phyloP scores from a whole-genome alignment of 2,329 filamentous ascomycete genomes.

The Zymoseptoria ardabiliae region DNA sequence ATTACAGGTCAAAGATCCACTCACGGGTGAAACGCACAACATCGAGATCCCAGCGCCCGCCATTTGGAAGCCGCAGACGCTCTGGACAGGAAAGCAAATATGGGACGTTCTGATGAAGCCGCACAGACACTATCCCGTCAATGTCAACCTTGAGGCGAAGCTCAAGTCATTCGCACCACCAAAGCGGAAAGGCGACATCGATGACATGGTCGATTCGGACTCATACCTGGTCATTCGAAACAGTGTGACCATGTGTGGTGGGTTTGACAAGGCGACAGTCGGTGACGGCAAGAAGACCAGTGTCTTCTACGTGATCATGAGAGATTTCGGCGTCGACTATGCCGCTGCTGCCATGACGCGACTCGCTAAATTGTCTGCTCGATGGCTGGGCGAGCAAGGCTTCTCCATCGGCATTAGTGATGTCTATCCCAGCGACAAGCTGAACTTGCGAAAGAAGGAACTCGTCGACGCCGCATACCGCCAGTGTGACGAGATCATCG shows the following conservation, averaged over 20 bases:
- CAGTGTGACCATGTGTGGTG: conserved; percentile 93
- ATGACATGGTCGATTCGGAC: conserved; percentile 69
- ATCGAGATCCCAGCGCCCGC: conserved; percentile 83
- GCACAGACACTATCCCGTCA: conserved; percentile 72
- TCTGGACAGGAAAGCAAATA: conserved; percentile 97
- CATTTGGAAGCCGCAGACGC: conserved; percentile 71
- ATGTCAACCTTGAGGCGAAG: conserved; percentile 88
- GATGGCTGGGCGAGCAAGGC: conserved; percentile 80
- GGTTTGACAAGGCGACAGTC: conserved; percentile 98
- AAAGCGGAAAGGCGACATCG: conserved; percentile 53
- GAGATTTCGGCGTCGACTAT: conserved; percentile 86
- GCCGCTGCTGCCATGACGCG: conserved; percentile 91
- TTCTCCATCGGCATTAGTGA: conserved; percentile 96
- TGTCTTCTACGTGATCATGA: conserved; percentile 90
- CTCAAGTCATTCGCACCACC: conserved; percentile 71
- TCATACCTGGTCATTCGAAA: conserved; percentile 89
- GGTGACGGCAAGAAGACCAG: conserved; percentile 96
- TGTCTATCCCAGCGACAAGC: conserved; percentile 70
- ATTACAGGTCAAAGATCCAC: conserved; percentile 44
- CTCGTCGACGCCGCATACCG: conserved; percentile 73
- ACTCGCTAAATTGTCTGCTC: conserved; percentile 79
- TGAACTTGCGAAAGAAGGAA: conserved; percentile 65
- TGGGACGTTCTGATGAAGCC: conserved; percentile 89
- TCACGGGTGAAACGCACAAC: conserved; percentile 46
- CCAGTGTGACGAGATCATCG: conserved; percentile 76